Evolutionary conservation across 306 rosid genomes (phyloP).

Genomic region (Begonia loranthoides): DNA sequence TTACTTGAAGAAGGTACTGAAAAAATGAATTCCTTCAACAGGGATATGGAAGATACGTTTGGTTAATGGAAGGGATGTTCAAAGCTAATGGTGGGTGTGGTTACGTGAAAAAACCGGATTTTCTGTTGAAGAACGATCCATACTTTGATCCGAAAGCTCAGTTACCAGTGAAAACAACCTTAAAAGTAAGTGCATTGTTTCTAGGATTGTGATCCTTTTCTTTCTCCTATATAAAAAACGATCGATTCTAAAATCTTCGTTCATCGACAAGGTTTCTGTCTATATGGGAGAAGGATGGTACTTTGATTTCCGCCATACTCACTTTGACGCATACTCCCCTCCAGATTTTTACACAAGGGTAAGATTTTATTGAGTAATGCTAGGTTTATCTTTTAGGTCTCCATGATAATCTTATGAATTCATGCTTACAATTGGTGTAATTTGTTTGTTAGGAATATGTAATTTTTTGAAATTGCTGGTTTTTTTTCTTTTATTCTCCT

Average conservation of each 20-base stretch:
- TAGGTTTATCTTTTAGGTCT: no score
- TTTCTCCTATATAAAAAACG: not conserved
- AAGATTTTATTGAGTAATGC: slow-evolving; percentile 17
- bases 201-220: not conserved
- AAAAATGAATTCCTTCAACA: slow-evolving; percentile 16
- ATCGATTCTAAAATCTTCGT: slow-evolving; percentile 6
- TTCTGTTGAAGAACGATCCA: slow-evolving; percentile 37
- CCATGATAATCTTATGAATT: no score
- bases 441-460: no score
- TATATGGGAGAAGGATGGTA: slow-evolving; percentile 99
- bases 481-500: not conserved
- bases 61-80: slow-evolving; percentile 99
- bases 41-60: slow-evolving; percentile 93
- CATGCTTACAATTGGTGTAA: no score
- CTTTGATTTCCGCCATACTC: slow-evolving; percentile 62
- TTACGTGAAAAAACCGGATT: slow-evolving; percentile 86
- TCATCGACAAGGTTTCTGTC: slow-evolving; percentile 51
- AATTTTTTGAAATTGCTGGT: not conserved
- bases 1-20: slow-evolving; percentile 3
- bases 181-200: slow-evolving; percentile 39
- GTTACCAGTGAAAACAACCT: slow-evolving; percentile 51
- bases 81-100: slow-evolving; percentile 91
- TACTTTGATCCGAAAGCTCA: slow-evolving; percentile 55
- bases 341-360: slow-evolving; percentile 97
- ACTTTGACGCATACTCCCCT: slow-evolving; percentile 86